Conservation (phyloP, 2,329 filamentous ascomycete genomes). For the Hypoxylon sp. region DNA sequence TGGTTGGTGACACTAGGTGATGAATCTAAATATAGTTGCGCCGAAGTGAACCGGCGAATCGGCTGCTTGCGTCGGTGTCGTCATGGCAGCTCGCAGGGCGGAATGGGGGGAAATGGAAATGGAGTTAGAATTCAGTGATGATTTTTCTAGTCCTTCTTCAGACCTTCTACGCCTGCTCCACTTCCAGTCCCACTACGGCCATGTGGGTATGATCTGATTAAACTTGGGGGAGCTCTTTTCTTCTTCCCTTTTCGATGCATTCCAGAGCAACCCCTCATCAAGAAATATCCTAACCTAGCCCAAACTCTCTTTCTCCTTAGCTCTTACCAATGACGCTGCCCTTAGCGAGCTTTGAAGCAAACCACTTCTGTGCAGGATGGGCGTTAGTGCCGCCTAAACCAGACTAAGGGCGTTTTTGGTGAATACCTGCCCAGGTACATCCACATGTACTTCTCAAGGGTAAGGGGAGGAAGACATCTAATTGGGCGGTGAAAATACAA, state of each 20-base stretch:
- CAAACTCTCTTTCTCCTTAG: conserved; percentile 13
- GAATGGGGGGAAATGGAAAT: conserved; percentile 13
- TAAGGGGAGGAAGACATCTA: conserved; percentile 5
- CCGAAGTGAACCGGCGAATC: conserved; percentile 40
- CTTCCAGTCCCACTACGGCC: conserved; percentile 39
- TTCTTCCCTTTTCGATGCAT: conserved; percentile 20
- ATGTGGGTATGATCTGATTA: conserved; percentile 36
- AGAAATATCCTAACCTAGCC: conserved; percentile 9
- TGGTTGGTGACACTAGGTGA: conserved; percentile 32
- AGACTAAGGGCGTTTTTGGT: conserved; percentile 12
- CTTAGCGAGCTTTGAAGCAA: conserved; percentile 6
- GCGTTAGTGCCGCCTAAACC: conserved; percentile 2
- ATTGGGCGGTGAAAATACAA: conserved; percentile 20
- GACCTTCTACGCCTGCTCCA: conserved; percentile 41
- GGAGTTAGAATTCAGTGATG: conserved; percentile 20
- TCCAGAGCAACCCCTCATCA: conserved; percentile 30
- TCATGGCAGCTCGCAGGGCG: conserved; percentile 40
- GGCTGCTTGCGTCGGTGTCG: conserved; percentile 45
- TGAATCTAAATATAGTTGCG: conserved; percentile 43
- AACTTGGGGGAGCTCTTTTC: conserved; percentile 7
- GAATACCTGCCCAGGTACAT: not conserved
- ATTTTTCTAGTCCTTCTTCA: conserved; percentile 43
- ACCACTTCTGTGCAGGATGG: conserved; percentile 1
- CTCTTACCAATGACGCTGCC: conserved; percentile 13
- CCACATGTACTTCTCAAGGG: not conserved